A percentile compares a stretch with the other conserved stretches of the same genome.
phyloP scores from a whole-genome alignment of 805 yeast genomes.

The Saccharomycopsis malanga region DNA sequence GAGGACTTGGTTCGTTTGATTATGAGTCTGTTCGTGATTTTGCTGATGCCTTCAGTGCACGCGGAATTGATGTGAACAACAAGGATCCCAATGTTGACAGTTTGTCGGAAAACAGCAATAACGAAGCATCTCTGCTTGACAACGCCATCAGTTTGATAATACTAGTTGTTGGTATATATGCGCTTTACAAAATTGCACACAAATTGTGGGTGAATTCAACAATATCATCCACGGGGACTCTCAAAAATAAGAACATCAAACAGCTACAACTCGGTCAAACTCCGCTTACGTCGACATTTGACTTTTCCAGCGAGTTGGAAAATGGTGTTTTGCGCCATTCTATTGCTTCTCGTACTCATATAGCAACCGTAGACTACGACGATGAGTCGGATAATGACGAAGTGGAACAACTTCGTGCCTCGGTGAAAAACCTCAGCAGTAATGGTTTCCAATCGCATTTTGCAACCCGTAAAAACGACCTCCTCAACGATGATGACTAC shows the following conservation, averaged over 20 bases:
- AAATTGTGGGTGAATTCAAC: background rate
- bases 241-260: background rate
- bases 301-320: background rate
- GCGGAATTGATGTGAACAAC: conserved; percentile 10
- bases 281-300: background rate
- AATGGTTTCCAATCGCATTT: background rate
- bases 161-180: background rate
- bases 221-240: background rate
- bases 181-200: background rate
- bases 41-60: conserved; percentile 5
- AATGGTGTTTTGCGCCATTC: background rate
- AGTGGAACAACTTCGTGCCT: background rate
- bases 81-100: conserved; percentile 14
- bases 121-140: conserved; percentile 30
- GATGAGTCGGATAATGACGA: background rate
- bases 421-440: background rate
- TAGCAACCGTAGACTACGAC: too few relatives aligned
- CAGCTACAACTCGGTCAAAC: background rate
- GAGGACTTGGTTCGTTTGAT: conserved; percentile 19
- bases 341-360: background rate
- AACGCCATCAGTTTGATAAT: background rate
- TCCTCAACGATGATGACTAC: background rate
- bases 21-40: conserved; percentile 6
- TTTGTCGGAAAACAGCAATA: background rate
- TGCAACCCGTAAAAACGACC: background rate